Percentiles rank a stretch among this genome's conserved stretches.
Conservation (phyloP, 1,284 basidiomycete genomes). For the Malassezia caprae region DNA sequence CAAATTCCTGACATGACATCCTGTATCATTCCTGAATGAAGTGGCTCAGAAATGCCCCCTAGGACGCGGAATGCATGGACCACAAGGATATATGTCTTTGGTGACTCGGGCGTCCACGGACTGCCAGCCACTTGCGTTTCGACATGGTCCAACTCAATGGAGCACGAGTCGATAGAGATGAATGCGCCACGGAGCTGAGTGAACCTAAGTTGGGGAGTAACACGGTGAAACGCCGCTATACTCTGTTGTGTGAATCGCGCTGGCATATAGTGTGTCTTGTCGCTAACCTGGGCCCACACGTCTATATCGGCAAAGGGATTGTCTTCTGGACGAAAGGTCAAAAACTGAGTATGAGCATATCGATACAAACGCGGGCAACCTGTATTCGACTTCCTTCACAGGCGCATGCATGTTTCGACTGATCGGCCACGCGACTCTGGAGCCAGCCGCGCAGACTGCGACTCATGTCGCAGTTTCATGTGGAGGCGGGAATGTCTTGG, state of each 20-base stretch:
- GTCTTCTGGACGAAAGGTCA: slow-evolving; percentile 11
- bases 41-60: neutral
- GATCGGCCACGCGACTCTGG: neutral
- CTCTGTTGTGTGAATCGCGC: slow-evolving; percentile 3
- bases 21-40: neutral
- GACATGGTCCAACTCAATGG: neutral
- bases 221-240: neutral
- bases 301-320: neutral
- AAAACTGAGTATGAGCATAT: neutral
- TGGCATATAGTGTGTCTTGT: slow-evolving; percentile 3
- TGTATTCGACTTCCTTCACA: neutral
- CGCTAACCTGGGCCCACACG: slow-evolving; percentile 12
- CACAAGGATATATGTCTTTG: neutral
- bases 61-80: neutral
- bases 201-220: neutral
- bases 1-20: neutral
- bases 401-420: slow-evolving; percentile 3
- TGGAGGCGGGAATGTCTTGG: slow-evolving; percentile 5
- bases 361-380: neutral
- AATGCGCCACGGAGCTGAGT: slow-evolving; percentile 9
- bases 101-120: neutral
- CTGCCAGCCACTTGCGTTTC: neutral
- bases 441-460: slow-evolving; percentile 11
- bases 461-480: slow-evolving; percentile 4
- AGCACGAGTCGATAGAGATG: neutral